Conservation (phyloP, 352 stramenopile species). For the Pythium sukuiense region DNA sequence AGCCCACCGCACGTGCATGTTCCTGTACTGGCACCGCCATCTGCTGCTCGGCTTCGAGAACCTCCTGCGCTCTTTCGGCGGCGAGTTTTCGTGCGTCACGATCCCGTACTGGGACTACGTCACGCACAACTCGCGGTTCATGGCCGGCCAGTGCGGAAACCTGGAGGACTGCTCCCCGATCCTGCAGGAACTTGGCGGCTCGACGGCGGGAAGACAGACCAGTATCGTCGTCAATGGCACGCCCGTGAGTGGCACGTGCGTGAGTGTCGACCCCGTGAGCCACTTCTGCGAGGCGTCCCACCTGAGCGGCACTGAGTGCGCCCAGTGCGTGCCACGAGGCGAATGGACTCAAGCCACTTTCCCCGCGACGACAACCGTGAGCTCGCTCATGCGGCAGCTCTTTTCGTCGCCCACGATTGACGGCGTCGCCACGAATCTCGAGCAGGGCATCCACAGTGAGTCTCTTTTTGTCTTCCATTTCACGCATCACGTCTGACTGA, state of each 20-base stretch:
- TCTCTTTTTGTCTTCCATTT: neutral
- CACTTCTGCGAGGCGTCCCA: conserved; percentile 81
- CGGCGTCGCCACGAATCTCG: conserved; percentile 61
- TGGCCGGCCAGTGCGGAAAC: conserved; percentile 55
- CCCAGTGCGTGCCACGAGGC: conserved; percentile 70
- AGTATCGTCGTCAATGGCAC: conserved; percentile 68
- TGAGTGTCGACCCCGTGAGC: conserved; percentile 42
- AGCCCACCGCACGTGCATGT: conserved; percentile 87
- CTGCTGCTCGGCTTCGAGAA: conserved; percentile 86
- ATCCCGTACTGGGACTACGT: conserved; percentile 90
- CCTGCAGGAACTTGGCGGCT: conserved; percentile 71
- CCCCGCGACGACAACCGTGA: conserved; percentile 67
- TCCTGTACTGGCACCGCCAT: conserved; percentile 85
- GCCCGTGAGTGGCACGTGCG: conserved; percentile 58
- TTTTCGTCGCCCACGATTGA: conserved; percentile 69
- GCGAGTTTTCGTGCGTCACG: conserved; percentile 83
- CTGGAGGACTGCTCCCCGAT: conserved; percentile 77
- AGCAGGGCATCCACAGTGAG: conserved; percentile 80
- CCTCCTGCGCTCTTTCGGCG: conserved; percentile 77
- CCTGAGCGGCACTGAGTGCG: conserved; percentile 38
- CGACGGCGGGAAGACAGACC: conserved; percentile 32
- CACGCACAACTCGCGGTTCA: conserved; percentile 72
- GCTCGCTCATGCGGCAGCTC: conserved; percentile 72
- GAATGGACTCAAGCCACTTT: conserved; percentile 54
- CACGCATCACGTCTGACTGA: neutral